Conservation (phyloP, 345 rosid species). For the Iberis pinnata region DNA sequence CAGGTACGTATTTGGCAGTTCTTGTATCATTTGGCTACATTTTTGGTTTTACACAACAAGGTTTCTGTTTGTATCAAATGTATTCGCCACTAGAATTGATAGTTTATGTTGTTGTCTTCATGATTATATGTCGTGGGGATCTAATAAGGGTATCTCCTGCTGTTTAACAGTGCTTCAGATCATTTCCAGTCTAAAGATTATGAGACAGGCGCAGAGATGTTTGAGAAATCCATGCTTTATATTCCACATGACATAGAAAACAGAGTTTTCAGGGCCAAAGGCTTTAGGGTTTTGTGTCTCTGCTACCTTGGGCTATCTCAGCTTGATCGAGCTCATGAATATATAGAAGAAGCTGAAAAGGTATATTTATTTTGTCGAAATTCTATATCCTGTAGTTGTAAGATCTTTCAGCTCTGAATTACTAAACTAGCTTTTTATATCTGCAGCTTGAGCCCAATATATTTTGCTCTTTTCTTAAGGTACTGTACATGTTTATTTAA, state of each 20-base stretch:
- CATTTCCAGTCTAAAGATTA: conserved; percentile 71
- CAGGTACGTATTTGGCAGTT: conserved; percentile 39
- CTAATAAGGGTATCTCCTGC: conserved; percentile 22
- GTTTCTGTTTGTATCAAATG: too few species aligned
- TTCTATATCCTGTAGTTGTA: not conserved
- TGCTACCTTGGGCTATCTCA: conserved; percentile 77
- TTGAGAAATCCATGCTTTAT: conserved; percentile 91
- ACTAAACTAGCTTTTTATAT: conserved; percentile 25
- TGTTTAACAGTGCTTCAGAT: conserved; percentile 61
- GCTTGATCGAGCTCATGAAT: conserved; percentile 83
- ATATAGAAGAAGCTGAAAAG: conserved; percentile 84
- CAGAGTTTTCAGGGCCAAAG: conserved; percentile 74
- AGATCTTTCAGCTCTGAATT: not conserved
- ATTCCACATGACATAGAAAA: conserved; percentile 60
- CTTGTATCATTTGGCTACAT: conserved; percentile 1
- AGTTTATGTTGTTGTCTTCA: conserved; percentile 3
- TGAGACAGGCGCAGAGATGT: conserved; percentile 73
- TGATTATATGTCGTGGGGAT: not conserved
- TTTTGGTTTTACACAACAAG: conserved; percentile 3
- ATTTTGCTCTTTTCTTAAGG: conserved; percentile 89
- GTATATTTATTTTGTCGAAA: conserved; percentile 30
- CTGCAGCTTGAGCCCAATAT: conserved; percentile 88
- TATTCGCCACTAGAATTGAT: not conserved
- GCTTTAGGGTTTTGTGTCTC: conserved; percentile 87
- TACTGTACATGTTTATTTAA: conserved; percentile 13